Evolutionary conservation across 495 filamentous ascomycete species (phyloP).

Genomic region (Lasiosphaeria ovina): DNA sequence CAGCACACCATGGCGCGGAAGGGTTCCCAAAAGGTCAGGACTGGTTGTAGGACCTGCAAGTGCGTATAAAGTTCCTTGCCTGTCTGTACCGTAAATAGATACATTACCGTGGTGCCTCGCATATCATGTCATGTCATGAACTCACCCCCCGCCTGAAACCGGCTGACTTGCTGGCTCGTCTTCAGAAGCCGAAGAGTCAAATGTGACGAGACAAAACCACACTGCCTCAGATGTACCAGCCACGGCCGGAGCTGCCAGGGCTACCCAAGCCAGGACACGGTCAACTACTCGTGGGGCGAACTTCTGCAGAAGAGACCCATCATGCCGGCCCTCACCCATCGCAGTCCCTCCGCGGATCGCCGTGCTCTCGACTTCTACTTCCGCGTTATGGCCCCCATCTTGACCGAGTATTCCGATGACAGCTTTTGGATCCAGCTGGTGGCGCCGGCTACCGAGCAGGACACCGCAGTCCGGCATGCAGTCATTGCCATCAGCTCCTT

Average conservation of each 20-base stretch:
- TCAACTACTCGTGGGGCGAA: slow-evolving; percentile 25
- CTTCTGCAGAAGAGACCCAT: slow-evolving; percentile 25
- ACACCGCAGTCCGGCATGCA: slow-evolving; percentile 56
- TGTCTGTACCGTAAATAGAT: no score
- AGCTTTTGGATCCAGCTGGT: slow-evolving; percentile 55
- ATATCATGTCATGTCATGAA: slow-evolving; percentile 4
- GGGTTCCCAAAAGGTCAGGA: slow-evolving; percentile 38
- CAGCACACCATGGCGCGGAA: slow-evolving; percentile 31
- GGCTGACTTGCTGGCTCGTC: background rate
- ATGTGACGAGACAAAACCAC: slow-evolving; percentile 38
- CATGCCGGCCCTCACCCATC: slow-evolving; percentile 22
- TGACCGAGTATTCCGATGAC: slow-evolving; percentile 44
- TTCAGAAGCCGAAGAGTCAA: slow-evolving; percentile 35
- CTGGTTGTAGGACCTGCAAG: slow-evolving; percentile 42
- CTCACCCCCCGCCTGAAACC: background rate
- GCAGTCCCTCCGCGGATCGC: slow-evolving; percentile 27
- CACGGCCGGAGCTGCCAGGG: slow-evolving; percentile 34
- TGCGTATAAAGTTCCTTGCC: slow-evolving; percentile 18
- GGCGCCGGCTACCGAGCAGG: slow-evolving; percentile 46
- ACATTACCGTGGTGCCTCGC: background rate
- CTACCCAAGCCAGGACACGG: slow-evolving; percentile 21
- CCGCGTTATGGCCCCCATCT: slow-evolving; percentile 34
- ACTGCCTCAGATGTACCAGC: slow-evolving; percentile 30
- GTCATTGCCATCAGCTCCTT: slow-evolving; percentile 44
- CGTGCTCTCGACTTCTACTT: slow-evolving; percentile 46